Evolutionary conservation across 2,329 filamentous ascomycete species (phyloP).

Genomic region (Geosmithia flava): DNA sequence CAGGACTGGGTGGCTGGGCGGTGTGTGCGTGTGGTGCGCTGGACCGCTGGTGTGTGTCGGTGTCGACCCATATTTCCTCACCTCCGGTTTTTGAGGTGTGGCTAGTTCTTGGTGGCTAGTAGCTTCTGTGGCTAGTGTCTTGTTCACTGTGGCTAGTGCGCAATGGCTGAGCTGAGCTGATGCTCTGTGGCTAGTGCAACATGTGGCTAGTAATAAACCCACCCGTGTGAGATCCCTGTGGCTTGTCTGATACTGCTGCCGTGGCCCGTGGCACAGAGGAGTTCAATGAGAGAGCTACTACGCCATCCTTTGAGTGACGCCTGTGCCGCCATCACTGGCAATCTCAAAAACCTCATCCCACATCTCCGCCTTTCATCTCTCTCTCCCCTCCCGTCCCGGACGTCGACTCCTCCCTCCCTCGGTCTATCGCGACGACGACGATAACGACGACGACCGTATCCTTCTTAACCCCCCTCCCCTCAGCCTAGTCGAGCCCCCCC

Average conservation of each 20-base stretch:
- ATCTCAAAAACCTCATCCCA: neutral
- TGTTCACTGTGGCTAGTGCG: too few species aligned
- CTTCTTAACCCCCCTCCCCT: neutral
- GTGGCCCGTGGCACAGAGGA: neutral
- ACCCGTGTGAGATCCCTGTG: too few species aligned
- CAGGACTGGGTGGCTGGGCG: too few species aligned
- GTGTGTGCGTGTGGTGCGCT: too few species aligned
- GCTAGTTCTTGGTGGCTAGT: too few species aligned
- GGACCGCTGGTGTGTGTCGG: too few species aligned
- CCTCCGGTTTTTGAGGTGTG: too few species aligned
- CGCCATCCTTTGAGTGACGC: neutral
- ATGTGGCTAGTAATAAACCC: too few species aligned
- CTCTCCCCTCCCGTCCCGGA: neutral
- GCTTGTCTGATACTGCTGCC: neutral
- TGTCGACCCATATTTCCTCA: too few species aligned
- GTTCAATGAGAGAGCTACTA: neutral
- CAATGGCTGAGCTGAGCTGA: too few species aligned
- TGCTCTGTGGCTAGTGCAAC: too few species aligned
- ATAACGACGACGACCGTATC: neutral
- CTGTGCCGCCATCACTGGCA: constrained; percentile 1
- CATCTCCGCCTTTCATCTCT: neutral
- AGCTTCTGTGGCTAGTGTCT: too few species aligned
- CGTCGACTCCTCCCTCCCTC: neutral
- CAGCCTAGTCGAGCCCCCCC: constrained; percentile 5
- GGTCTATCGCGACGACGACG: neutral